Percentiles rank a stretch among this genome's conserved stretches.
These are phyloP conservation scores for Davidsoniella eucalypti DNA, from an alignment of 2,329 filamentous ascomycete genomes.

Conservation along the genomic window DNA sequence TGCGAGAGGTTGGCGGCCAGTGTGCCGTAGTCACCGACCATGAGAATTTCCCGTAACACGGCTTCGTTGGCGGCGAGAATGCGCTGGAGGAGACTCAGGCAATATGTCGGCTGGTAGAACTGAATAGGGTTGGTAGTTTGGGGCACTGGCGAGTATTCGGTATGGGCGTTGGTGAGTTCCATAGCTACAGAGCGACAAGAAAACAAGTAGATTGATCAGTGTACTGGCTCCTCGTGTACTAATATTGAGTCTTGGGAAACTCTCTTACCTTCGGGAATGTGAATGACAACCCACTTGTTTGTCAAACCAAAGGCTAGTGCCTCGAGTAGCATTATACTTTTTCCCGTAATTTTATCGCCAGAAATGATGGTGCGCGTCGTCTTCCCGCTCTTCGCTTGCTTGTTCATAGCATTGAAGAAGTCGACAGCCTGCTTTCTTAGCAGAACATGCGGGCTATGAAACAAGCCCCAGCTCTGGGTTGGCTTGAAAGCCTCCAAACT, in stretches of 20 bases:
- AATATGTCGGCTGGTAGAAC: constrained; percentile 69
- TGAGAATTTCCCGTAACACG: constrained; percentile 38
- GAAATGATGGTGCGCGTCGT: constrained; percentile 50
- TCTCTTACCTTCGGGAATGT: constrained; percentile 67
- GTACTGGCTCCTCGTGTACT: not conserved
- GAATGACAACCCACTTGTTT: constrained; percentile 77
- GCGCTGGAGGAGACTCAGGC: constrained; percentile 54
- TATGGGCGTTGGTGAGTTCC: constrained; percentile 65
- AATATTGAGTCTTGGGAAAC: not conserved
- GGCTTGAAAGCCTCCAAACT: constrained; percentile 82
- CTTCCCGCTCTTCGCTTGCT: constrained; percentile 33
- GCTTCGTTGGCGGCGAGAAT: constrained; percentile 56
- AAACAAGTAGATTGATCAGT: not conserved
- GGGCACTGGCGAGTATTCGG: constrained; percentile 58
- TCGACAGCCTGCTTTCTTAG: constrained; percentile 64
- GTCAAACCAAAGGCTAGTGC: constrained; percentile 65
- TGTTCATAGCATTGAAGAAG: constrained; percentile 45
- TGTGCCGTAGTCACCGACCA: constrained; percentile 28
- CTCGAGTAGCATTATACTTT: constrained; percentile 75
- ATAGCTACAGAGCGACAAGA: constrained; percentile 38
- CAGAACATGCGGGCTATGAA: constrained; percentile 64
- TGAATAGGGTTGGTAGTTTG: constrained; percentile 33
- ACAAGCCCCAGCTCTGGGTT: constrained; percentile 75
- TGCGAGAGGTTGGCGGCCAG: constrained; percentile 29
- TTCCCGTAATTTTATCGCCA: constrained; percentile 62